A percentile compares a stretch with the other conserved stretches of the same genome.
phyloP scores from a whole-genome alignment of 805 yeast species.

The Starmera amethionina region DNA sequence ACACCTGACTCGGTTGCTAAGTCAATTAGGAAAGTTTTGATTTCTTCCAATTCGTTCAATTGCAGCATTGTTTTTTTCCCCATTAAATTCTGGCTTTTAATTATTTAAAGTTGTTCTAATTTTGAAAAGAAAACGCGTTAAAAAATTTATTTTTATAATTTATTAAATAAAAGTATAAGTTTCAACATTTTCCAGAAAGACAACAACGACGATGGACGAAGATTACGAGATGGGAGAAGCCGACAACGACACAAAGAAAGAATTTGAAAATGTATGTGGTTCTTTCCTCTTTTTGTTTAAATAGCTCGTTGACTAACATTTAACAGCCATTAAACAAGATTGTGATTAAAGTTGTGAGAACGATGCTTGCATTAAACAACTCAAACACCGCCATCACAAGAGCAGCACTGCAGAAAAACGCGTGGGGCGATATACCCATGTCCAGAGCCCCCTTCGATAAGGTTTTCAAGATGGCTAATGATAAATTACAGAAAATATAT shows the following conservation, averaged over 20 bases:
- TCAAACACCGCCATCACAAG: slow-evolving; percentile 6
- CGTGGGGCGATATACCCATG: slow-evolving; percentile 5
- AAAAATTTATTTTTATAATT: too few relatives aligned
- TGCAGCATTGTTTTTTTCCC: background rate
- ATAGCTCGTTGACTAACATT: too few relatives aligned
- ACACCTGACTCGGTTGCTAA: slow-evolving; percentile 39
- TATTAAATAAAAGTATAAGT: too few relatives aligned
- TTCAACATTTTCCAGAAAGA: too few relatives aligned
- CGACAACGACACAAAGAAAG: too few relatives aligned
- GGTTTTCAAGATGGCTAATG: slow-evolving; percentile 3
- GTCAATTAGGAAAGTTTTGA: slow-evolving; percentile 26
- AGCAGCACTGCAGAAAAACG: slow-evolving; percentile 5
- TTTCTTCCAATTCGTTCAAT: slow-evolving; percentile 13
- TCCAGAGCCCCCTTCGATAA: slow-evolving; percentile 2
- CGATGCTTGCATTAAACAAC: slow-evolving; percentile 6
- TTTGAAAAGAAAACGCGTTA: too few relatives aligned
- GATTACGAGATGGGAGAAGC: too few relatives aligned
- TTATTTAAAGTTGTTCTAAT: too few relatives aligned
- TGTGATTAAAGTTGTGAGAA: slow-evolving; percentile 2
- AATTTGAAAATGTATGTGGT: too few relatives aligned
- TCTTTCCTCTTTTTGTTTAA: too few relatives aligned
- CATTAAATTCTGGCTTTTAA: too few relatives aligned
- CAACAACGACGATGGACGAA: too few relatives aligned
- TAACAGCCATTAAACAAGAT: background rate
- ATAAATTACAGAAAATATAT: background rate